Percentiles rank a stretch among this genome's conserved stretches.
phyloP scores from a whole-genome alignment of 495 filamentous ascomycete genomes.

The Aspergillus conjunctus region DNA sequence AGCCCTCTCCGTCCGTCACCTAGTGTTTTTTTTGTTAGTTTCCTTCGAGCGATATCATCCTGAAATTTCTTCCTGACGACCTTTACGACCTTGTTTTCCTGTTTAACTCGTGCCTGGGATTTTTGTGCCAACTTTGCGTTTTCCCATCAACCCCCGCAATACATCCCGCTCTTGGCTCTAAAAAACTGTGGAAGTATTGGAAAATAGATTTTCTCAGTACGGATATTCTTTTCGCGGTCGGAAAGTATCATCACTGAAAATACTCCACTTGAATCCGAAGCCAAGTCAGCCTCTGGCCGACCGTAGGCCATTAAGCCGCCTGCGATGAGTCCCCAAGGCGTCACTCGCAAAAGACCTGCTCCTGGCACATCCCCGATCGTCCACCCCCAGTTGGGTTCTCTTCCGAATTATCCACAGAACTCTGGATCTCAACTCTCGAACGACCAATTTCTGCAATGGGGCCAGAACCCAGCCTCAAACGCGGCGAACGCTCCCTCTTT shows the following conservation, averaged over 20 bases:
- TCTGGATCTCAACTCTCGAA: slow-evolving; percentile 49
- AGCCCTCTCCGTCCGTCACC: not conserved
- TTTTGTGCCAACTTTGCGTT: slow-evolving; percentile 10
- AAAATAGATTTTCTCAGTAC: not conserved
- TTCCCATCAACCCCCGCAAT: slow-evolving; percentile 17
- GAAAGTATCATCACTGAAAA: slow-evolving; percentile 1
- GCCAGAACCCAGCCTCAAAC: slow-evolving; percentile 44
- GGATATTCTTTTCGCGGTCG: not conserved
- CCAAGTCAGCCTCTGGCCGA: slow-evolving; percentile 11
- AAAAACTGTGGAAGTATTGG: not conserved
- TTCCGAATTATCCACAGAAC: slow-evolving; percentile 37
- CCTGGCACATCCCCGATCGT: slow-evolving; percentile 66
- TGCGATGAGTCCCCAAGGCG: slow-evolving; percentile 47
- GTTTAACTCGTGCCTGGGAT: not conserved
- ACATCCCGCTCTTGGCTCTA: slow-evolving; percentile 10
- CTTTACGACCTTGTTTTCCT: slow-evolving; percentile 19
- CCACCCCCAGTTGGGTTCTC: slow-evolving; percentile 47
- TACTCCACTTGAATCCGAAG: slow-evolving; percentile 10
- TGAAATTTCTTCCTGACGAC: slow-evolving; percentile 11
- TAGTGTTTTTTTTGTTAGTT: slow-evolving; percentile 14
- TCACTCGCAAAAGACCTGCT: slow-evolving; percentile 70
- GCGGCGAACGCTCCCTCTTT: slow-evolving; percentile 34
- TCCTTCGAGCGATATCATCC: slow-evolving; percentile 14
- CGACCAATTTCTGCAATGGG: slow-evolving; percentile 59
- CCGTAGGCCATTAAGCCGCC: slow-evolving; percentile 16